These are phyloP conservation scores for Paramyrothecium sp. DNA, from an alignment of 2,329 filamentous ascomycete genomes.

Conservation along the genomic window DNA sequence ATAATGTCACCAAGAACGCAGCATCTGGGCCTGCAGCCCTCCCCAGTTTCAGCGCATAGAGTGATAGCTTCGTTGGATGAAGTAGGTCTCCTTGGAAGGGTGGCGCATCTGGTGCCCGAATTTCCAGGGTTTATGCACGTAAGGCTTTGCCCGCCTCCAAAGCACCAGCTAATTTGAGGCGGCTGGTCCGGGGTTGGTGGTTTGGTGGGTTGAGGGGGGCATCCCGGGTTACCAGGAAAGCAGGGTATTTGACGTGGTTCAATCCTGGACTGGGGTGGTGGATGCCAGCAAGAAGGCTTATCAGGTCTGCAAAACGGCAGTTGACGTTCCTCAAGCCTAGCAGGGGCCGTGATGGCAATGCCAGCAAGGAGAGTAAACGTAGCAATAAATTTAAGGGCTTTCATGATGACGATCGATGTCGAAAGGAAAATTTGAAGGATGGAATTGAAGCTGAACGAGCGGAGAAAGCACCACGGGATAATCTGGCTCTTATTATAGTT, in stretches of 20 bases:
- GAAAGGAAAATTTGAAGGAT: neutral
- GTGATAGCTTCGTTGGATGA: neutral
- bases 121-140: neutral
- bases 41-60: neutral
- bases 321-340: neutral
- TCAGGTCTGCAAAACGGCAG: too few species aligned
- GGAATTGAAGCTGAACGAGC: neutral
- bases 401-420: neutral
- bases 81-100: neutral
- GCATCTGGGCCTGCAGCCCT: neutral
- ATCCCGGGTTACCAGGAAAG: neutral
- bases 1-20: neutral
- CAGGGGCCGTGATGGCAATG: neutral
- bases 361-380: neutral
- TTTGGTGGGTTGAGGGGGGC: neutral
- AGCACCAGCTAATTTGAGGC: neutral
- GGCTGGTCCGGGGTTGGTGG: neutral
- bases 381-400: neutral
- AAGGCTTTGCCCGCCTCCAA: neutral
- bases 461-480: neutral
- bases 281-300: too few species aligned
- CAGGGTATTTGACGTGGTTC: too few species aligned
- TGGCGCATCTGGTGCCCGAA: neutral
- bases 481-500: neutral
- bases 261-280: too few species aligned